Base-by-base conservation (phyloP, 768 basidiomycete species). In the Gloeostereum incarnatum region DNA sequence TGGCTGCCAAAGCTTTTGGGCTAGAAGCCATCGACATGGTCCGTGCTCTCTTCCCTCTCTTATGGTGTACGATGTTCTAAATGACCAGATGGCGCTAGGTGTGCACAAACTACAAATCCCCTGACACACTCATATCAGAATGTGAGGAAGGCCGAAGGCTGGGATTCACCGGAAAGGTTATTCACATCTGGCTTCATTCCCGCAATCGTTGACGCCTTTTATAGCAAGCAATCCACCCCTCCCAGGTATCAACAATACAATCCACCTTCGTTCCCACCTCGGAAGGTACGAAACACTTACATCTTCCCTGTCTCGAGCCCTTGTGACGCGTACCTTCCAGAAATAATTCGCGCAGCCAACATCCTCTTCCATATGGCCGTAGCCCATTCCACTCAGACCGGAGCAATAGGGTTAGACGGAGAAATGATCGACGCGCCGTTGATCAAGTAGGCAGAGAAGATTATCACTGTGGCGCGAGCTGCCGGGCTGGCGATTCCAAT, bases 191-290 rank as follows among this genome's bases (percentile, higher is more conserved):
- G 31, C 9, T 22, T 21, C 40, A 44, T 38, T n/a, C 18, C 32
- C 33, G 19, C 39, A 31, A 21, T 29, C 25, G 14, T 31, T 36
- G 24, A 42, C 33, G 17, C 18, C 16, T 36, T 21, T 19, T 41
- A 14, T 55, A 91, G 88, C 93, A 97, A 91, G 89, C 85, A 2
- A 93, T 97, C 27, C 93, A 97, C 56, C 93, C 93, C 0, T 62
- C 63, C 18, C 93, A 97, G 57, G 74, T 94, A 3, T 69, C 72
- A 23, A 66, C 71, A 5, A 86, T 93, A 18, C 85, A 93, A 43
- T 59, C 69, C 5, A 78, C 81, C 1, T 97, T 84, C 54, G 73
- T 87, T 0, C 92, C 92, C 0, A 78, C 78, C 0, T 55, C 64
- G 13, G 58, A 75, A 59, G 89, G 90, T 80, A 49, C 22, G 55